phyloP scores from a whole-genome alignment of 371 early-diverging fungal genomes.

The Chytridium lagenaria region DNA sequence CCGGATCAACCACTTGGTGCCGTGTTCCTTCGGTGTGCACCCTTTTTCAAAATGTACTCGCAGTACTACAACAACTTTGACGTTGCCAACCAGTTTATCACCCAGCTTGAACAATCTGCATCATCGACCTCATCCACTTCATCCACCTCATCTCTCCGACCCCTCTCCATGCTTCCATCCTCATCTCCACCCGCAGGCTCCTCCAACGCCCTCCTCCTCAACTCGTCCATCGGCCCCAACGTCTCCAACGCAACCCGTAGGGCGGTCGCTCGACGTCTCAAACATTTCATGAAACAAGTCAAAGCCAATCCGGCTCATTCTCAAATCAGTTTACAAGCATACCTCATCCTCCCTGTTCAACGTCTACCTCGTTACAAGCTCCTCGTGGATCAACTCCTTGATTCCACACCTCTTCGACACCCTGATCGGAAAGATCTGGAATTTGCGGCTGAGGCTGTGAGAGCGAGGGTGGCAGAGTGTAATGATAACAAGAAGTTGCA shows the following conservation, averaged over 20 bases:
- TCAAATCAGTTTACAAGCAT: conserved; percentile 75
- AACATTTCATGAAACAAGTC: conserved; percentile 40
- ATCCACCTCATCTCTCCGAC: neutral
- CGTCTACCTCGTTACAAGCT: conserved; percentile 81
- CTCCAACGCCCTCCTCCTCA: neutral
- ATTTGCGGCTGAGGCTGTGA: conserved; percentile 64
- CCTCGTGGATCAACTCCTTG: conserved; percentile 71
- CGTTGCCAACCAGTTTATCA: conserved; percentile 60
- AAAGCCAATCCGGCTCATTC: conserved; percentile 53
- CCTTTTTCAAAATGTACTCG: conserved; percentile 73
- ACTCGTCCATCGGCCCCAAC: conserved; percentile 23
- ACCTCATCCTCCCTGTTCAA: conserved; percentile 81
- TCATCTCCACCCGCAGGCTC: neutral
- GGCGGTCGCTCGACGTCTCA: conserved; percentile 35
- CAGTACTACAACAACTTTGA: conserved; percentile 80
- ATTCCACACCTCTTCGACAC: conserved; percentile 65
- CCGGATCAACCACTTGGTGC: conserved; percentile 42
- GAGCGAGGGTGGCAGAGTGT: conserved; percentile 66
- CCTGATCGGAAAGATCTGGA: conserved; percentile 65
- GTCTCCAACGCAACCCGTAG: conserved; percentile 6
- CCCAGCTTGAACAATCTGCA: conserved; percentile 46
- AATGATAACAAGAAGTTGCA: conserved; percentile 68
- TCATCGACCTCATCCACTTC: conserved; percentile 23
- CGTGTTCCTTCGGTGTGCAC: conserved; percentile 50
- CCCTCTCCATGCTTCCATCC: conserved; percentile 21